Base-by-base conservation (phyloP, 1,284 basidiomycete genomes). In the Neolentinus lepideus region DNA sequence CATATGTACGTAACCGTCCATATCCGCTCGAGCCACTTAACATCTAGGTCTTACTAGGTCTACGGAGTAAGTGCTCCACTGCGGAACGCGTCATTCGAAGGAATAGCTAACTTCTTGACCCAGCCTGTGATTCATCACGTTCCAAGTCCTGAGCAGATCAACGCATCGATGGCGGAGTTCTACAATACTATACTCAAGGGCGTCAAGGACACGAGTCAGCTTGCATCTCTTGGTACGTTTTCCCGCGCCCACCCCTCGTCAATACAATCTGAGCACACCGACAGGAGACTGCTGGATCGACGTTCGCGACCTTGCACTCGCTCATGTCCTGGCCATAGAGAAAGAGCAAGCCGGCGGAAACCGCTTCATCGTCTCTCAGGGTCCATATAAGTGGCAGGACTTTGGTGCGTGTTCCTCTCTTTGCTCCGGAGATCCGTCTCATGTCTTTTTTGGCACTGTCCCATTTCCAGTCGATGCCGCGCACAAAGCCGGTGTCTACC, bases 251-350 rank as follows among this genome's bases (percentile, higher is more conserved):
- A n/a, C n/a, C n/a, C n/a, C n/a, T 46, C 35, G 2, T 45, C 16
- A 50, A 6, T 24, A 14, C 11, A 6, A 12, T 56, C 43, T 46
- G 6, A 46, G 4, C 16, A 16, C 16, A 11, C 25, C 38, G 52
- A 54, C 36, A 26, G 56, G 33, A 12, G 54, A 35, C 47, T 35
- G 46, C 38, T 85, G 73, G 69, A 76, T 85, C 33, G 83, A 87
- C 58, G 84, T 86, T 1, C 74, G 83, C 12, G 83, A 87, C 61
- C 70, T 88, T 21, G 85, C 80, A 0, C 67, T 74, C 4, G 81
- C 79, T 0, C 85, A 89, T 60, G 69, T 77, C 2, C 69, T 75
- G 8, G 80, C 85, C 0, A 69, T 87, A 1, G 71, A 75, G 35
- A 74, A 74, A 33, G 67, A 73, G 2, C 76, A 77, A n/a, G 87